Base-by-base conservation (phyloP, 306 rosid genomes). In the Pachyrhizus erosus region DNA sequence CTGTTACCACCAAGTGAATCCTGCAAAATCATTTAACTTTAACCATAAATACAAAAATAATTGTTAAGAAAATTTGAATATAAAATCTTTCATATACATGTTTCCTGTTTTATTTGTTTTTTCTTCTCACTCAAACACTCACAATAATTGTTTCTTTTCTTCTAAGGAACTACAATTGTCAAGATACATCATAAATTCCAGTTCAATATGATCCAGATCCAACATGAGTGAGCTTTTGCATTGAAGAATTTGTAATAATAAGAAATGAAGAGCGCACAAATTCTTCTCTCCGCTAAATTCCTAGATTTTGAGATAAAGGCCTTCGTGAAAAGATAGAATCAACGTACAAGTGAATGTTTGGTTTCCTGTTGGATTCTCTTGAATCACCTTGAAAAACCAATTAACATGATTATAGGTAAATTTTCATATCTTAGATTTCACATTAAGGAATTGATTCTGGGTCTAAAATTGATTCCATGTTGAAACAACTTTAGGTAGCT, bases 1-100 rank as follows among this genome's bases (percentile, higher is more conserved):
- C 98, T 95, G 90, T 95, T 95, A 71, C 98, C 98, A 26, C 98
- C 98, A 80, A 95, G 98, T 24, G 98, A 95, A 80, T 95, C 98
- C 98, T 95, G 97, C 77, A 77, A 82, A 93, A 84, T 70, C 31
- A 83, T 79, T 82, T 64, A 81, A 55, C 31, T 70, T 68, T 39
- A 57, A 69, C 45, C 20, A 48, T 76, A 81, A 76, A 57, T 75
- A 81, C 75, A 14, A 9, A 76, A 26, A 24, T 65, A 21, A 49
- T 9, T 31, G 17, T 45, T 49, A 37, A 70, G 14, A 66, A 75
- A 31, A 51, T 11, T 20, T 45, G n/a, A 73, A 40, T 15, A 48
- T 29, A 37, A 68, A 77, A 67, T 66, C n/a, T 6, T 80, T 77
- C 74, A 77, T 13, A 24, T 26, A 33, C 18, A 43, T 23, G 60